A percentile compares a stretch with the other conserved stretches of the same genome.
These are phyloP conservation scores for Chenopodium formosanum DNA, from an alignment of 148 eudicot genomes.

Conservation along the genomic window DNA sequence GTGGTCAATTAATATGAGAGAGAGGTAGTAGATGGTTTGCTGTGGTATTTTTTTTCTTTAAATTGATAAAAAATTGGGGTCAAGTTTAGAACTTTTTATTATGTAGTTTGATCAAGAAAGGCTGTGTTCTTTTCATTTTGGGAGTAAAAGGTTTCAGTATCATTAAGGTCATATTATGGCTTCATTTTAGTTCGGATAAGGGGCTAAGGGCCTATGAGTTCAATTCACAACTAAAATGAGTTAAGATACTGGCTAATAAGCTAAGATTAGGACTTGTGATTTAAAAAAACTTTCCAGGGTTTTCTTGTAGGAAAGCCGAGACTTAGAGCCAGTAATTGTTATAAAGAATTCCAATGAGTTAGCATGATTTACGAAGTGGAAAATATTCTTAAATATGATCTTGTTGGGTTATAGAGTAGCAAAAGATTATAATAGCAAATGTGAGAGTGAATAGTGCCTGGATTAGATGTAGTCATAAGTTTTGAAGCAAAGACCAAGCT, in stretches of 20 bases:
- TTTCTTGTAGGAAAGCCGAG: not conserved
- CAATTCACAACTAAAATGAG: not conserved
- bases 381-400: not conserved
- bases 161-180: not conserved
- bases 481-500: too few species aligned
- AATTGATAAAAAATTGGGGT: not conserved
- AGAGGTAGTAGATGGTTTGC: not conserved
- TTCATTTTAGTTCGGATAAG: not conserved
- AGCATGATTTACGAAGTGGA: not conserved
- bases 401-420: not conserved
- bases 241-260: not conserved
- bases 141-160: not conserved
- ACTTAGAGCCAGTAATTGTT: not conserved
- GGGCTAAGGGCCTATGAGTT: not conserved
- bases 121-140: not conserved
- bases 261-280: not conserved
- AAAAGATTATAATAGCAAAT: not conserved
- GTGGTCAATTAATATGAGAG: too few species aligned
- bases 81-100: not conserved
- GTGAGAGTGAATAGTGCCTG: not conserved
- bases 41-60: not conserved
- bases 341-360: not conserved
- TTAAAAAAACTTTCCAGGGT: not conserved
- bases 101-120: not conserved
- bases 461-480: not conserved